phyloP scores from a whole-genome alignment of 2,329 filamentous ascomycete genomes.

The Xylaria sp. region DNA sequence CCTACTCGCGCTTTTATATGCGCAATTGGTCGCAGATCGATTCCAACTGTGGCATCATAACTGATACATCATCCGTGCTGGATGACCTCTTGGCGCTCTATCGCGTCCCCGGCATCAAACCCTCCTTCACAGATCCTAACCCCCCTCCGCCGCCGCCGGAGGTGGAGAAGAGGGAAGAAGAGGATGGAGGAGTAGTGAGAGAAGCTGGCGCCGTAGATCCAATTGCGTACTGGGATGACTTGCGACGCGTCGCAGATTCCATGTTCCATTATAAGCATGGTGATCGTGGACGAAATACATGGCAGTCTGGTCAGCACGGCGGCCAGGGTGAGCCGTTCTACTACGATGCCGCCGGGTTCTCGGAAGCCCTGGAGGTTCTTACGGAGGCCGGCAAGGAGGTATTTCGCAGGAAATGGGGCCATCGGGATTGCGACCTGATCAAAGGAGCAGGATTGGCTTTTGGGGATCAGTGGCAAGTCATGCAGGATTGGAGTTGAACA shows the following conservation, averaged over 20 bases:
- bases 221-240: conserved; percentile 28
- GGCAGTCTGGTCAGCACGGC: conserved; percentile 39
- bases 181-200: conserved; percentile 13
- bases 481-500: conserved; percentile 35
- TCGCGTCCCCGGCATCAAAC: conserved; percentile 36
- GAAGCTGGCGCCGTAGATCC: conserved; percentile 23
- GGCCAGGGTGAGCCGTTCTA: conserved; percentile 41
- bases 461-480: conserved; percentile 45
- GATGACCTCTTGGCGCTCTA: conserved; percentile 44
- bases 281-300: conserved; percentile 37
- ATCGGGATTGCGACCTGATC: conserved; percentile 40
- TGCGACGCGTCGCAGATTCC: conserved; percentile 28
- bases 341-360: conserved; percentile 35
- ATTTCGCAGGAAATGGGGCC: conserved; percentile 42
- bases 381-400: conserved; percentile 33
- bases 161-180: conserved; percentile 8
- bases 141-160: conserved; percentile 28
- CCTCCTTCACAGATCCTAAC: conserved; percentile 37
- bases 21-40: conserved; percentile 39
- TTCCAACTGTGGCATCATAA: conserved; percentile 38
- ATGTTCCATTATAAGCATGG: conserved; percentile 42
- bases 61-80: conserved; percentile 41
- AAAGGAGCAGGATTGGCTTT: conserved; percentile 33
- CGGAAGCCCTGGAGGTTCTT: conserved; percentile 31
- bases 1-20: conserved; percentile 46